phyloP scores from a whole-genome alignment of 257 asterid species.

The Nicotiana tabacum region DNA sequence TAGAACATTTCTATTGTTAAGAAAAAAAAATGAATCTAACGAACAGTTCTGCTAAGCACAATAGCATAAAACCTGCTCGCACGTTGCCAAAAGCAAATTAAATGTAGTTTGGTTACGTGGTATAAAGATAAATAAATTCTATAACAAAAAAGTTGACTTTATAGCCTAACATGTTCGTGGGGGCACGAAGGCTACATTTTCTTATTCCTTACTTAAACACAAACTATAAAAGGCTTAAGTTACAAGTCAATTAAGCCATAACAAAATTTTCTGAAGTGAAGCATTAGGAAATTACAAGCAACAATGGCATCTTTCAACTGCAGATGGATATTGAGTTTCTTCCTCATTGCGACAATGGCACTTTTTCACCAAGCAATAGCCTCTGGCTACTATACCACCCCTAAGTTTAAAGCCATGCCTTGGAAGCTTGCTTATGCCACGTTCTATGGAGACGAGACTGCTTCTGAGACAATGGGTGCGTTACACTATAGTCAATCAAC shows the following conservation, averaged over 20 bases:
- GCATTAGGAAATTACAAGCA: neutral
- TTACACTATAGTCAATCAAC: neutral
- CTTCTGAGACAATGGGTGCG: constrained; percentile 55
- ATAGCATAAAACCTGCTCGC: constrained; percentile 4
- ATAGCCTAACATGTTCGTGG: constrained; percentile 21
- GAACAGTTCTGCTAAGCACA: neutral
- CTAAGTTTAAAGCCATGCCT: constrained; percentile 27
- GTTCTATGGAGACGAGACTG: constrained; percentile 65
- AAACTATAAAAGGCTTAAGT: constrained; percentile 30
- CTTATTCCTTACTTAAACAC: neutral
- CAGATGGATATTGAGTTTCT: constrained; percentile 25
- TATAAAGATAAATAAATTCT: neutral
- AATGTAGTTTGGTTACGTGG: neutral
- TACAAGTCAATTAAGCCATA: constrained; percentile 21
- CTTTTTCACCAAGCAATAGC: constrained; percentile 21
- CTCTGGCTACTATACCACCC: constrained; percentile 17
- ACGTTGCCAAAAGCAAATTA: constrained; percentile 7
- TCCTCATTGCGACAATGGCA: constrained; percentile 20
- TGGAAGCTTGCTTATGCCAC: constrained; percentile 63
- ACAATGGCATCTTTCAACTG: constrained; percentile 38
- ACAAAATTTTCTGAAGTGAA: neutral
- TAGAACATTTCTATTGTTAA: neutral
- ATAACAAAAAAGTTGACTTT: constrained; percentile 17
- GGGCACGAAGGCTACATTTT: constrained; percentile 25
- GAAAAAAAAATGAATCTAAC: neutral